Base-by-base conservation (phyloP, 768 basidiomycete species). In the Melanogaster broomeanus region DNA sequence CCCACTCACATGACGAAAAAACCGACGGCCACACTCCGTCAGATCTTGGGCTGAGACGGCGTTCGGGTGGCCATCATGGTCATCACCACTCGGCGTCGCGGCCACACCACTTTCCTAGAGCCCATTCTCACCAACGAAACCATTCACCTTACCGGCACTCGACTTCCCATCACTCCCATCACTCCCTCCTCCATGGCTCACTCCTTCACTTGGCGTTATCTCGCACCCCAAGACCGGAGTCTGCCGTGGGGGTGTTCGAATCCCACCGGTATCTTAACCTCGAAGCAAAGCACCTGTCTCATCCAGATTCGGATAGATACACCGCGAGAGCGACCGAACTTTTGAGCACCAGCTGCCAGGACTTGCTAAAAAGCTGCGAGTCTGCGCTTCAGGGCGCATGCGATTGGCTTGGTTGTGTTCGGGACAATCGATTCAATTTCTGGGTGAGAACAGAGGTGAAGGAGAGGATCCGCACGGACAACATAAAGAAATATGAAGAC, bases 221-320 rank as follows among this genome's bases (percentile, higher is more conserved):
- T 28, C 70, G 59, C 27, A 49, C 56, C 10, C 51, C 62, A 27
- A 72, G 66, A 55, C 58, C 56, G 19, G 84, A 88, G 59, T 70
- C 75, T 25, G 78, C 78, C 0, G 88, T 90, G 1, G 88, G 86
- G 2, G 81, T 87, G 13, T 90, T 90, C 52, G 88, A 90, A 69
- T 80, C 80, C 3, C 82, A 88, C 58, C 69, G 80, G 25, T 90
- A 88, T 62, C 70, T 88, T 50, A 80, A 88, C 55, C 70, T 90
- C 3, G 87, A 90, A 61, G 77, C 79, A 24, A 78, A 68, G 27
- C 67, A 78, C 34, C 65, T 84, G 31, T 65, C 69, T 28, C 82
- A 85, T 52, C 81, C 81, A 2, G 63, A 76, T 49, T 69, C 72
- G 2, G 74, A 74, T 15, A 64, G 64, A 16, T 73, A 77, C 45